Percentiles rank a stretch among this genome's conserved stretches.
Evolutionary conservation across 2,329 filamentous ascomycete genomes (phyloP).

Genomic region (Coniochaeta ligniaria): DNA sequence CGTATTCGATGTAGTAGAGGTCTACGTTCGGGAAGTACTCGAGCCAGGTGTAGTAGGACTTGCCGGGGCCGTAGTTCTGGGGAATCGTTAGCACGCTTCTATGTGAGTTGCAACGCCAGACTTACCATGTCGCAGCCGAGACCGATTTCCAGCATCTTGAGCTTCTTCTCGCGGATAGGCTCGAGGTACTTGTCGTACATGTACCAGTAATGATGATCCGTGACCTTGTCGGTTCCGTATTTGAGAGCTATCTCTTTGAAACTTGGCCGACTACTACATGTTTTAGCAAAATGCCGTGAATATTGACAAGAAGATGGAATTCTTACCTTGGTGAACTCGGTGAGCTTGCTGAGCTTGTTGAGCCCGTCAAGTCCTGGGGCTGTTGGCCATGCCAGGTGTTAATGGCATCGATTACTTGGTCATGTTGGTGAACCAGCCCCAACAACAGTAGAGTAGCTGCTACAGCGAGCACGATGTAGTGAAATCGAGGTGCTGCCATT

Average conservation of each 20-base stretch:
- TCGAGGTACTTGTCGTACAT: conserved; percentile 32
- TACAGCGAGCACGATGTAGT: neutral
- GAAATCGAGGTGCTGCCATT: neutral
- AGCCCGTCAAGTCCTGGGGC: neutral
- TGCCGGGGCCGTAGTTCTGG: conserved; percentile 26
- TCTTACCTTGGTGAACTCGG: neutral
- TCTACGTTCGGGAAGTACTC: conserved; percentile 30
- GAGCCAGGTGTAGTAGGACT: conserved; percentile 31
- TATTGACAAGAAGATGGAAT: neutral
- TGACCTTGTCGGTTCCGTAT: conserved; percentile 32
- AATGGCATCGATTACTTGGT: neutral
- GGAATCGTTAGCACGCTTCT: neutral
- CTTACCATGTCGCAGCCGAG: conserved; percentile 30
- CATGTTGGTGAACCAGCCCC: neutral
- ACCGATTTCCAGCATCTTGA: conserved; percentile 34
- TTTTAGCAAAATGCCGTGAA: neutral
- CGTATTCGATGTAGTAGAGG: conserved; percentile 33
- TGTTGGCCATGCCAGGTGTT: neutral
- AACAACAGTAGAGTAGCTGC: neutral
- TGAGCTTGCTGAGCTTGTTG: neutral
- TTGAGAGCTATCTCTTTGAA: conserved; percentile 27
- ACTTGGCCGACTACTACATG: conserved; percentile 3
- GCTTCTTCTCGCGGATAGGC: conserved; percentile 18
- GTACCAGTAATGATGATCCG: conserved; percentile 27
- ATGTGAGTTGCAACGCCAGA: neutral